Evolutionary conservation across 2,329 filamentous ascomycete genomes (phyloP), one percentile per base, ranked within the genome.

Genomic region (Fusarium citri): DNA sequence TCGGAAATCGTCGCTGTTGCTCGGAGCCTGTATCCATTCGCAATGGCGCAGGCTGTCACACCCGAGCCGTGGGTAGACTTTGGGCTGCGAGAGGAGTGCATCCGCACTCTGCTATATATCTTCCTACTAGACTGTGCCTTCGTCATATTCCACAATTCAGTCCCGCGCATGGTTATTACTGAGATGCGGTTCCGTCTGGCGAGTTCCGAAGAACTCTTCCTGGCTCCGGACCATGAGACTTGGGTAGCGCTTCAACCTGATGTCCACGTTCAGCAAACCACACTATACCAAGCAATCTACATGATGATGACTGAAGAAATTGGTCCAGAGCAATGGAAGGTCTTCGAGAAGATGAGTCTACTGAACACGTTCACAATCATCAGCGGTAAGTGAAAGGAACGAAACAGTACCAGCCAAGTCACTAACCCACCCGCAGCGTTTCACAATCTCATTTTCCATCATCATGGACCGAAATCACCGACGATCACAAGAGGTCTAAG

Each of bases 91-190:
- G 68, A 71, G 11, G 66, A 71, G n/a, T 60, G 56, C 11, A 64
- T 56, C 15, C 62, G 66, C 3, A 64, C 68, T 6, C 42, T 64
- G 1, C 9, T 58, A 2, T 71, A 60, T 5, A 54, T 55, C 4
- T 71, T 66, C 15, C n/a, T 71, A 18, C 51, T 71, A 6, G 66
- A 71, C 22, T 66, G 58, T 14, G 68, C 62, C 0, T 70, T 64
- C 6, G 51, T 69, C 14, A 69, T 70, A 22, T 69, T 70, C 14
- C 42, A 70, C n/a, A 66, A 67, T 6, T 28, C 64, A 5, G 40
- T 48, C 14, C 66, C 66, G 1, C 55, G 55, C 1, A 69, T 71
- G 68, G 41, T 61, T 1, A 31, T 57, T 5, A 31, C 6, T 2
- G 68, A 71, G 22, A 9, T 71, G 14, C 37, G 34, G 8, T 69